Evolutionary conservation across 352 stramenopile genomes (phyloP).

Genomic region (Phytophthora citrophthora): DNA sequence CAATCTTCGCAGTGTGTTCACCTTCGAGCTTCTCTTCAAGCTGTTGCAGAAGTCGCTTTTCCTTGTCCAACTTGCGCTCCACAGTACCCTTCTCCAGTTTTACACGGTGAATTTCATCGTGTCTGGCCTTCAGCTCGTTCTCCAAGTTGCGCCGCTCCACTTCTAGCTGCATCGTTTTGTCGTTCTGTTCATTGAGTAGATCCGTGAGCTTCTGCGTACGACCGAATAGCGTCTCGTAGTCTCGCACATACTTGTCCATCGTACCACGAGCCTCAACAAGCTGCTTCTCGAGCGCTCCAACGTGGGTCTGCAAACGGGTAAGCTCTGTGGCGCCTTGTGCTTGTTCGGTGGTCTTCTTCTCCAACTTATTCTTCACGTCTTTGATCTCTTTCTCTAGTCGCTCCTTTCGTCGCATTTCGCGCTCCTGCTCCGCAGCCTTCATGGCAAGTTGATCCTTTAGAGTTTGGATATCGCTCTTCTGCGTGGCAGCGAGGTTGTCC

Average conservation of each 20-base stretch:
- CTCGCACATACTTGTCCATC: constrained; percentile 95
- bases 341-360: constrained; percentile 82
- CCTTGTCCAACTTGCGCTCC: constrained; percentile 90
- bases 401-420: constrained; percentile 89
- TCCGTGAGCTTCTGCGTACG: constrained; percentile 93
- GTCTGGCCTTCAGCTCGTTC: constrained; percentile 85
- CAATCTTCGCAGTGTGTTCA: constrained; percentile 86
- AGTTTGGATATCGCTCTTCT: constrained; percentile 82
- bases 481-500: constrained; percentile 52
- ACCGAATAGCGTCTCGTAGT: constrained; percentile 93
- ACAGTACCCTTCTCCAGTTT: constrained; percentile 90
- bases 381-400: constrained; percentile 94
- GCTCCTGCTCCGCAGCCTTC: constrained; percentile 88
- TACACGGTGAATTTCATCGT: constrained; percentile 86
- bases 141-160: constrained; percentile 82
- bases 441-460: constrained; percentile 89
- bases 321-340: constrained; percentile 54
- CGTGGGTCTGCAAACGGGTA: constrained; percentile 71
- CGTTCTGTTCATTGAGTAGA: constrained; percentile 92
- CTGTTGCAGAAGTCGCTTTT: constrained; percentile 87
- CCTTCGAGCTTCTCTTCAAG: constrained; percentile 92
- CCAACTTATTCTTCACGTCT: constrained; percentile 89
- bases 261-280: constrained; percentile 69
- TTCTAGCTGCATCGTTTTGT: constrained; percentile 87
- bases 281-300: constrained; percentile 89